These are phyloP conservation scores for Eutypella sp. DNA, from an alignment of 2,329 filamentous ascomycete species.

Conservation along the genomic window DNA sequence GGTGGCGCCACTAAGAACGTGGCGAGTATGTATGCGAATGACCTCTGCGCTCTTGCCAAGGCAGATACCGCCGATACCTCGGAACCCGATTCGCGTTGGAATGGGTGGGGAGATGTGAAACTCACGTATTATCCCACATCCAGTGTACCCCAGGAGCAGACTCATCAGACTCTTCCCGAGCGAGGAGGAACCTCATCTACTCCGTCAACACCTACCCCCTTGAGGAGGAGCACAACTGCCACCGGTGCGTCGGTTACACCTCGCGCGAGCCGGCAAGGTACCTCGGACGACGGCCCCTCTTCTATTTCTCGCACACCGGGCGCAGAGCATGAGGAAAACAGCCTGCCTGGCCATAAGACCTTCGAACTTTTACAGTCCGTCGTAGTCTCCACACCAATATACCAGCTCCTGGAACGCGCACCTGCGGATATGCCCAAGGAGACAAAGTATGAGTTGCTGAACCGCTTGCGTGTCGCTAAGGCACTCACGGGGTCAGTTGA, in stretches of 20 bases:
- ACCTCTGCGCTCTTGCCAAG: constrained; percentile 71
- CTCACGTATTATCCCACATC: constrained; percentile 69
- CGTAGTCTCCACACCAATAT: constrained; percentile 48
- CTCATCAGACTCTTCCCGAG: constrained; percentile 19
- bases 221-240: constrained; percentile 62
- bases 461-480: constrained; percentile 78
- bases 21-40: constrained; percentile 69
- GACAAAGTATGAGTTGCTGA: constrained; percentile 77
- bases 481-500: constrained; percentile 63
- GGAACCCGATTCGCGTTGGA: constrained; percentile 46
- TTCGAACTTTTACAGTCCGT: constrained; percentile 60
- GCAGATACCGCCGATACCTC: constrained; percentile 38
- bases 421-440: constrained; percentile 64
- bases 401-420: constrained; percentile 51
- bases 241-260: constrained; percentile 34
- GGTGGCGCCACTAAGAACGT: constrained; percentile 39
- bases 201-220: constrained; percentile 70
- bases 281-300: constrained; percentile 46
- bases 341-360: constrained; percentile 46
- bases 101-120: constrained; percentile 75
- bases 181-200: constrained; percentile 36
- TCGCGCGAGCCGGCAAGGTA: constrained; percentile 27
- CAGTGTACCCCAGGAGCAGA: constrained; percentile 23
- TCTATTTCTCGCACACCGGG: constrained; percentile 32
- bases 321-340: constrained; percentile 35